These are phyloP conservation scores for Penicillium coffeae DNA, from an alignment of 495 filamentous ascomycete genomes.

Conservation along the genomic window DNA sequence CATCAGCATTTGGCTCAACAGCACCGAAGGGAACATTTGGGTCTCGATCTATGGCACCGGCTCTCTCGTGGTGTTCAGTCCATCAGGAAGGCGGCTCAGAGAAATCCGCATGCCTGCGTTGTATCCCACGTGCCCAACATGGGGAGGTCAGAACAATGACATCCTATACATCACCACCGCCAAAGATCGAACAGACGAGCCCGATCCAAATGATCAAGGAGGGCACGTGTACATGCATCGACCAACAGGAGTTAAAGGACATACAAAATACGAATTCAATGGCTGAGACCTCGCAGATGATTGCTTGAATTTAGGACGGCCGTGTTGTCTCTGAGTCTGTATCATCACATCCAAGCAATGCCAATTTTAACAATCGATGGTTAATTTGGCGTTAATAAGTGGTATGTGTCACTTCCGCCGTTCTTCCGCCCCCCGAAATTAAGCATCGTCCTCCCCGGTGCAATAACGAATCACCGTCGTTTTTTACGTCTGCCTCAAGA, in stretches of 20 bases:
- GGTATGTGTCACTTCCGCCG: no score
- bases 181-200: conserved; percentile 8
- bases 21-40: conserved; percentile 16
- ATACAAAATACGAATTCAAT: conserved; percentile 17
- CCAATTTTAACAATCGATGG: no score
- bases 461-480: no score
- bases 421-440: no score
- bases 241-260: conserved; percentile 4
- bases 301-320: no score
- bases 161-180: conserved; percentile 11
- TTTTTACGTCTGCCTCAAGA: no score
- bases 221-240: conserved; percentile 19
- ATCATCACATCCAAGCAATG: no score
- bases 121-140: conserved; percentile 15
- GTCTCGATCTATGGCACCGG: conserved; percentile 15
- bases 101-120: conserved; percentile 15
- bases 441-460: no score
- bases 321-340: no score
- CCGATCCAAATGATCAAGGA: conserved; percentile 14
- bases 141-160: conserved; percentile 11
- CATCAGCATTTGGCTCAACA: neutral
- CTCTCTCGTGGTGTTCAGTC: conserved; percentile 15
- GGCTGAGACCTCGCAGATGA: conserved; percentile 4
- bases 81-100: conserved; percentile 10
- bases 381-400: no score